These are phyloP conservation scores for Globisporangium abappressorium DNA, from an alignment of 352 stramenopile species.

Conservation along the genomic window DNA sequence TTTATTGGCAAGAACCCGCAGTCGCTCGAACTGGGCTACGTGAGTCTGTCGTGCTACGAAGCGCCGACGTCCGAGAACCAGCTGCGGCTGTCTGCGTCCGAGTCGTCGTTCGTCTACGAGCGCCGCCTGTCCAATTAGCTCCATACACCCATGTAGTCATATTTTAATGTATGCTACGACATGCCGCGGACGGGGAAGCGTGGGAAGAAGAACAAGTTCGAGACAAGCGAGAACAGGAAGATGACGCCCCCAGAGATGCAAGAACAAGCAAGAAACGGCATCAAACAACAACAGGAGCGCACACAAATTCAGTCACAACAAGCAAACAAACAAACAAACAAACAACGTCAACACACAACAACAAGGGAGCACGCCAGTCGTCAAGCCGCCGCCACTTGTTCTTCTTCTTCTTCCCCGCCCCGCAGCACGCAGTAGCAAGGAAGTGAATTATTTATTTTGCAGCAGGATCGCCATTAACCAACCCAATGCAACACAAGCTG, in stretches of 20 bases:
- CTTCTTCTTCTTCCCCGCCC: neutral
- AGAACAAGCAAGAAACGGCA: neutral
- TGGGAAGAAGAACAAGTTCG: neutral
- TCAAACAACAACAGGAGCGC: neutral
- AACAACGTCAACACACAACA: neutral
- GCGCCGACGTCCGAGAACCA: slow-evolving; percentile 41
- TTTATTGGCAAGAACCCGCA: slow-evolving; percentile 78
- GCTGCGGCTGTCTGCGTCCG: slow-evolving; percentile 21
- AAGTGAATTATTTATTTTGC: slow-evolving; percentile 1
- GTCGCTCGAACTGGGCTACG: slow-evolving; percentile 58
- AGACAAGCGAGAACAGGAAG: too few relatives aligned
- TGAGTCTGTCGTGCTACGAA: slow-evolving; percentile 70
- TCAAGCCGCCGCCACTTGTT: neutral
- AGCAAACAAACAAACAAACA: neutral
- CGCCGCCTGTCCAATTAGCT: slow-evolving; percentile 13
- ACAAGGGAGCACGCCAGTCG: neutral
- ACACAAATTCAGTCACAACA: neutral
- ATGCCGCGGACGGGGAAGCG: neutral
- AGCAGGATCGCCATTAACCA: neutral
- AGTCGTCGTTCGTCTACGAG: slow-evolving; percentile 19
- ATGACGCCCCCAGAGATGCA: neutral
- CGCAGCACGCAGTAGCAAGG: neutral
- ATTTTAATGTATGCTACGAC: slow-evolving; percentile 1
- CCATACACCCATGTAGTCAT: neutral
- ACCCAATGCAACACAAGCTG: neutral